Evolutionary conservation across 176 grass and related monocot genomes (phyloP).

Genomic region (Rhipidocladum racemiflorum): DNA sequence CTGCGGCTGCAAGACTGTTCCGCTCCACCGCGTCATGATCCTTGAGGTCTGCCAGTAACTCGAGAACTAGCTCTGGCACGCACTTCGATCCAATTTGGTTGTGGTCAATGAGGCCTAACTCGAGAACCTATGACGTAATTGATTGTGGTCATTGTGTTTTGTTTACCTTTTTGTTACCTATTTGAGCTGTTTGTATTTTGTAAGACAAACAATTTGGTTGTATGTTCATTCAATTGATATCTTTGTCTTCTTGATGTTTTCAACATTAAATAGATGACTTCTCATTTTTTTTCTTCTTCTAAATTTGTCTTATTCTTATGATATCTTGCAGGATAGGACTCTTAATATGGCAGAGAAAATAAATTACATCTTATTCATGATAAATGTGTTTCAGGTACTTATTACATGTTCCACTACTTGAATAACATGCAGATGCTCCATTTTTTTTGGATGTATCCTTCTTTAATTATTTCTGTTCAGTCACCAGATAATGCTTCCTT

Average conservation of each 20-base stretch:
- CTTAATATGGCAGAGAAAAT: constrained; percentile 86
- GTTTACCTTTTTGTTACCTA: background rate
- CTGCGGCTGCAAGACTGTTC: constrained; percentile 69
- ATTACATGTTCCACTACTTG: background rate
- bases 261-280: background rate
- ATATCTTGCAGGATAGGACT: constrained; percentile 58
- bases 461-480: background rate
- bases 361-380: constrained; percentile 95
- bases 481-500: background rate
- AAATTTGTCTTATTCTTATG: constrained; percentile 7
- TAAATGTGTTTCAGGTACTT: constrained; percentile 93
- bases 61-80: constrained; percentile 98
- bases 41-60: constrained; percentile 98
- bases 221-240: background rate
- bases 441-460: background rate
- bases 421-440: background rate
- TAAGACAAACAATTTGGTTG: background rate
- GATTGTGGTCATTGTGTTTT: background rate
- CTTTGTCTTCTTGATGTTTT: background rate
- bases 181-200: constrained; percentile 10
- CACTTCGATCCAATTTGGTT: constrained; percentile 89
- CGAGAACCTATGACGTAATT: background rate
- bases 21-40: constrained; percentile 94
- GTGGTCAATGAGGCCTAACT: too few relatives aligned
- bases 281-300: background rate